Percentiles rank a stretch among this genome's conserved stretches.
phyloP scores from a whole-genome alignment of 2,329 filamentous ascomycete genomes.

The Fusarium graminum region DNA sequence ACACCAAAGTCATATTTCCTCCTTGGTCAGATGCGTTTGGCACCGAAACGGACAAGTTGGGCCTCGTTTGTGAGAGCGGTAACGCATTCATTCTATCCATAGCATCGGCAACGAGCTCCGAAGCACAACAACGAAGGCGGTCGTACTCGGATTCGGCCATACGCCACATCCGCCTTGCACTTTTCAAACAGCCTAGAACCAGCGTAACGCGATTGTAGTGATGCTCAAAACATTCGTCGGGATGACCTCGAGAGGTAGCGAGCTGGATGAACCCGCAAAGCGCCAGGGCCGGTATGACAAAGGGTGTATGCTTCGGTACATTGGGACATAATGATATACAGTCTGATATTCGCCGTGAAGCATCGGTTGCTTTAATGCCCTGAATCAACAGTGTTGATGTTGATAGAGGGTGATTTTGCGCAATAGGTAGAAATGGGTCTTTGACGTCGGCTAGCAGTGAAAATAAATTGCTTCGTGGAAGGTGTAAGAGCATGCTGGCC shows the following conservation, averaged over 20 bases:
- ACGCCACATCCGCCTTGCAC: conserved; percentile 34
- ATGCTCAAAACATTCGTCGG: conserved; percentile 43
- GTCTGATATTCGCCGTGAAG: conserved; percentile 41
- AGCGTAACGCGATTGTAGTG: conserved; percentile 43
- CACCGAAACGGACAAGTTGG: neutral
- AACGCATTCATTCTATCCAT: conserved; percentile 44
- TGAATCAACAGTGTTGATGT: conserved; percentile 33
- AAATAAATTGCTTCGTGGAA: conserved; percentile 37
- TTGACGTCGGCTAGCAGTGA: conserved; percentile 23
- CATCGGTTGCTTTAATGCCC: conserved; percentile 45
- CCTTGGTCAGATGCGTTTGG: conserved; percentile 2
- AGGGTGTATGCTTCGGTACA: conserved; percentile 41
- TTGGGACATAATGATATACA: conserved; percentile 39
- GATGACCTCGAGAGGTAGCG: conserved; percentile 36
- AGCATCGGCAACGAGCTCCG: conserved; percentile 35
- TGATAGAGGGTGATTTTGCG: conserved; percentile 24
- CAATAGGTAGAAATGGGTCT: conserved; percentile 22
- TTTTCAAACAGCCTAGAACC: conserved; percentile 34
- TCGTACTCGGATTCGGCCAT: conserved; percentile 41
- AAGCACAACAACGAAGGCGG: conserved; percentile 32
- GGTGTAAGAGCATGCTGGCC: conserved; percentile 41
- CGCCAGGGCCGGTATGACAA: conserved; percentile 32
- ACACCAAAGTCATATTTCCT: neutral
- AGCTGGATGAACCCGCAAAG: conserved; percentile 43
- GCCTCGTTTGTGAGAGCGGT: conserved; percentile 25